A percentile compares a stretch with the other conserved stretches of the same genome.
These are phyloP conservation scores for Mortierella sp. DNA, from an alignment of 371 early-diverging fungal genomes.

Conservation along the genomic window DNA sequence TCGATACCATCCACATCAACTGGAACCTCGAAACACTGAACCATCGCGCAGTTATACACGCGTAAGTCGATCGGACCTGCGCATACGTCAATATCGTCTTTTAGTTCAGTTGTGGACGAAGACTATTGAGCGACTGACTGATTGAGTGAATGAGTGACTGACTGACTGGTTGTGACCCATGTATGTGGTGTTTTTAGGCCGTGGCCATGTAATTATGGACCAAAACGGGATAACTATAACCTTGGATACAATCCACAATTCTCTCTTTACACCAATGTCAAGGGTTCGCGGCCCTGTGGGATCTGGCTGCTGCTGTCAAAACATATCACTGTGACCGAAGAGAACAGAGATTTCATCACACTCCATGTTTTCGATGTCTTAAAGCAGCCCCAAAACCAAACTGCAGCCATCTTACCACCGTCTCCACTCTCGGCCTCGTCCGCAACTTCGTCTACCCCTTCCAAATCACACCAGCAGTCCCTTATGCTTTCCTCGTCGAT, in stretches of 20 bases:
- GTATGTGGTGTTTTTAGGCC: constrained; percentile 44
- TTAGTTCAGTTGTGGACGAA: too few relatives aligned
- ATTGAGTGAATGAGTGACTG: too few relatives aligned
- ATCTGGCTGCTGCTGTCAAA: constrained; percentile 88
- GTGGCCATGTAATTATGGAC: constrained; percentile 72
- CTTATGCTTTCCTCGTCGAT: neutral
- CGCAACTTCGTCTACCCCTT: neutral
- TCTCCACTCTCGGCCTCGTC: constrained; percentile 11
- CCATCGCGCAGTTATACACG: constrained; percentile 53
- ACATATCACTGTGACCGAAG: constrained; percentile 83
- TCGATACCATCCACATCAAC: constrained; percentile 89
- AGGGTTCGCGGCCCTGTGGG: constrained; percentile 64
- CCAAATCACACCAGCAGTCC: neutral
- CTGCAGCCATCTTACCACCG: constrained; percentile 5
- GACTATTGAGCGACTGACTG: too few relatives aligned
- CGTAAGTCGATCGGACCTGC: constrained; percentile 44
- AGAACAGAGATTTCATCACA: constrained; percentile 87
- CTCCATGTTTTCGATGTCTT: constrained; percentile 82
- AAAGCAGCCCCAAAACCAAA: constrained; percentile 40
- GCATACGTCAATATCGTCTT: too few relatives aligned
- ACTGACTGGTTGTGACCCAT: too few relatives aligned
- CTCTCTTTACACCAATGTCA: constrained; percentile 66
- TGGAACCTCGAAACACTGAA: constrained; percentile 76
- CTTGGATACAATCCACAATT: constrained; percentile 87
- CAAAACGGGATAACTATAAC: constrained; percentile 74